phyloP scores from a whole-genome alignment of 495 filamentous ascomycete species.

The Aspergillus saccharolyticus region DNA sequence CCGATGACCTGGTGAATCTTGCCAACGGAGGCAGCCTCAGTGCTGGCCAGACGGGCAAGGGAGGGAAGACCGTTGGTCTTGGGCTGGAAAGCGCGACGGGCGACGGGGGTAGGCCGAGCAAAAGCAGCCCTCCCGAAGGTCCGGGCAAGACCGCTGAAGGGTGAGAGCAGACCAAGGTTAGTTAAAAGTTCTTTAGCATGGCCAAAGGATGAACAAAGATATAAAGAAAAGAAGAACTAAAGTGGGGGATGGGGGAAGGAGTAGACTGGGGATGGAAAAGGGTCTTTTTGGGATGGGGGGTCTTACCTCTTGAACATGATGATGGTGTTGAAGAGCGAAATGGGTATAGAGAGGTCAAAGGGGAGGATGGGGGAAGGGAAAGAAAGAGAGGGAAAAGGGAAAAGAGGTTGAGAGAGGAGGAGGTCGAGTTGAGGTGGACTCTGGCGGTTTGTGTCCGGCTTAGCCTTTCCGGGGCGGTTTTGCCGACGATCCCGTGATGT shows the following conservation, averaged over 20 bases:
- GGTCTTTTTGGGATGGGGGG: too few species aligned
- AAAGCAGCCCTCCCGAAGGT: conserved; percentile 70
- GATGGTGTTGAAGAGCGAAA: conserved; percentile 51
- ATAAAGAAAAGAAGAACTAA: conserved; percentile 34
- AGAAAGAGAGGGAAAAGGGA: conserved; percentile 41
- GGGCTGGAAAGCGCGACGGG: conserved; percentile 65
- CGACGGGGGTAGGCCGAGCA: conserved; percentile 62
- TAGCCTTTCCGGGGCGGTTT: conserved; percentile 48
- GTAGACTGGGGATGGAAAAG: neutral
- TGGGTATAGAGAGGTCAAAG: conserved; percentile 30
- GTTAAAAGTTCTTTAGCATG: conserved; percentile 17
- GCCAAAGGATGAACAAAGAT: conserved; percentile 44
- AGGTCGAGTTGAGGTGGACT: conserved; percentile 35
- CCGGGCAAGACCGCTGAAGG: conserved; percentile 69
- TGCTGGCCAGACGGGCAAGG: conserved; percentile 67
- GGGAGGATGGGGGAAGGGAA: conserved; percentile 30
- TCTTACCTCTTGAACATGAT: conserved; percentile 89
- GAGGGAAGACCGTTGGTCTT: conserved; percentile 54
- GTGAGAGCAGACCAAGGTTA: conserved; percentile 28
- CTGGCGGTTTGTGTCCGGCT: conserved; percentile 28
- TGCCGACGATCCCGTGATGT: conserved; percentile 49
- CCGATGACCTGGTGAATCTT: conserved; percentile 85
- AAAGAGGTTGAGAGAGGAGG: conserved; percentile 23
- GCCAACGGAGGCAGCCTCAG: conserved; percentile 58
- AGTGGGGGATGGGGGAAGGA: conserved; percentile 39